phyloP scores from a whole-genome alignment of 129 eudicot genomes.

The Flaveria bidentis region DNA sequence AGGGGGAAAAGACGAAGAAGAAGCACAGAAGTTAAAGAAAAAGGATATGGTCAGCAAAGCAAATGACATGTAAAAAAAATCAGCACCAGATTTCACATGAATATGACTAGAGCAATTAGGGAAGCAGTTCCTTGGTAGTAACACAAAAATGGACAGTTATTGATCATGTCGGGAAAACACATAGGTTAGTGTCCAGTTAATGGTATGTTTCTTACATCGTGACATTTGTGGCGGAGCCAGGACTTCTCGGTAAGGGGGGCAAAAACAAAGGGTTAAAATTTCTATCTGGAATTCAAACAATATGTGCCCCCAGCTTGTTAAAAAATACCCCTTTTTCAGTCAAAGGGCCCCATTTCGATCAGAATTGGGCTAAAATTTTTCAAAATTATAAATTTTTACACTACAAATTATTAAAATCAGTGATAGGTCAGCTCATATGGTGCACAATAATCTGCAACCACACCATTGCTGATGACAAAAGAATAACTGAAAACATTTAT shows the following conservation, averaged over 20 bases:
- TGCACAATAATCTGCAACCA: not conserved
- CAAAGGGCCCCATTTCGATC: no score
- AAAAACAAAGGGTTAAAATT: no score
- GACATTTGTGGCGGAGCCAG: not conserved
- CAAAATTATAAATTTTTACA: no score
- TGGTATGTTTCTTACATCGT: not conserved
- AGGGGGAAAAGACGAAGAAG: not conserved
- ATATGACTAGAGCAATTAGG: not conserved
- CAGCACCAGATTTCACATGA: not conserved
- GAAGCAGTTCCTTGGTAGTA: not conserved
- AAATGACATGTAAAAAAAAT: no score
- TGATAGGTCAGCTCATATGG: not conserved
- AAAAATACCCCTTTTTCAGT: no score
- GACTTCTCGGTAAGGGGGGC: no score
- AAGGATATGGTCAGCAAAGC: no score
- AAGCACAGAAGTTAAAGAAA: not conserved
- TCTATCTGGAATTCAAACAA: no score
- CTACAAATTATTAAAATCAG: not conserved
- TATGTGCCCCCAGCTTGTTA: no score
- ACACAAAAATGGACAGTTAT: not conserved
- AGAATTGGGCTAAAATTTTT: no score
- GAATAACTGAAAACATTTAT: not conserved
- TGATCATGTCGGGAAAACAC: not conserved
- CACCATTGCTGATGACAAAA: not conserved
- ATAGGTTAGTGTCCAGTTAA: not conserved